phyloP scores from a whole-genome alignment of 1,284 basidiomycete genomes.

The Porodaedalea pini region DNA sequence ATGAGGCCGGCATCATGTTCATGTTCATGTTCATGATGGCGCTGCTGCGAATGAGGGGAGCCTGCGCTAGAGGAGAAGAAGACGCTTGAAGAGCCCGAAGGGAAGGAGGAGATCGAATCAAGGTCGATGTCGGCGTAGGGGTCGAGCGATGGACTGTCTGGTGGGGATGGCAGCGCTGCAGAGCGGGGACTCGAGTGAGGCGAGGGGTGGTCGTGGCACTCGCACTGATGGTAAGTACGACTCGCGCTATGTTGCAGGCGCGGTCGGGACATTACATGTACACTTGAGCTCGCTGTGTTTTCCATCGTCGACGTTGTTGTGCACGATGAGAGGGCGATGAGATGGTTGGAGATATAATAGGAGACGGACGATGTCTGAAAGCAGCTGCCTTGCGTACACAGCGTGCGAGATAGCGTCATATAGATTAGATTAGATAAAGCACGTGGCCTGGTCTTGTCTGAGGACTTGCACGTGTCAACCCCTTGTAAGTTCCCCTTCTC shows the following conservation, averaged over 20 bases:
- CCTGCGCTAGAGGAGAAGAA: conserved; percentile 69
- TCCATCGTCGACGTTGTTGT: background rate
- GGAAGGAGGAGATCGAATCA: conserved; percentile 65
- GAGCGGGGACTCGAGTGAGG: conserved; percentile 44
- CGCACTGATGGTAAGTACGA: background rate
- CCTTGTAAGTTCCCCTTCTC: too few species aligned
- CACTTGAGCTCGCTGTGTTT: background rate
- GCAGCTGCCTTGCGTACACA: background rate
- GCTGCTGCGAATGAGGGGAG: conserved; percentile 42
- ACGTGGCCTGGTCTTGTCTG: too few species aligned
- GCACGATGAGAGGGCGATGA: background rate
- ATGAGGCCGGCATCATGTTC: conserved; percentile 52
- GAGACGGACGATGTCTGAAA: background rate
- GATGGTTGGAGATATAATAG: background rate
- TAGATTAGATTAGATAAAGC: background rate
- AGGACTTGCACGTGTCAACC: too few species aligned
- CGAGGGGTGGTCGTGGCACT: conserved; percentile 22
- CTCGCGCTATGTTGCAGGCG: background rate
- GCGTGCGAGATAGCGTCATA: background rate
- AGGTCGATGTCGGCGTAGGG: conserved; percentile 13
- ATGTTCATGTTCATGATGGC: conserved; percentile 28
- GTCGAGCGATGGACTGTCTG: conserved; percentile 46
- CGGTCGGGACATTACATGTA: background rate
- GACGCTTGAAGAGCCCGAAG: conserved; percentile 70
- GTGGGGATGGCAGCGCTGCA: conserved; percentile 46